Evolutionary conservation across 2,329 filamentous ascomycete genomes (phyloP), one percentile per base, ranked within the genome.

Genomic region (Fusarium sp.): DNA sequence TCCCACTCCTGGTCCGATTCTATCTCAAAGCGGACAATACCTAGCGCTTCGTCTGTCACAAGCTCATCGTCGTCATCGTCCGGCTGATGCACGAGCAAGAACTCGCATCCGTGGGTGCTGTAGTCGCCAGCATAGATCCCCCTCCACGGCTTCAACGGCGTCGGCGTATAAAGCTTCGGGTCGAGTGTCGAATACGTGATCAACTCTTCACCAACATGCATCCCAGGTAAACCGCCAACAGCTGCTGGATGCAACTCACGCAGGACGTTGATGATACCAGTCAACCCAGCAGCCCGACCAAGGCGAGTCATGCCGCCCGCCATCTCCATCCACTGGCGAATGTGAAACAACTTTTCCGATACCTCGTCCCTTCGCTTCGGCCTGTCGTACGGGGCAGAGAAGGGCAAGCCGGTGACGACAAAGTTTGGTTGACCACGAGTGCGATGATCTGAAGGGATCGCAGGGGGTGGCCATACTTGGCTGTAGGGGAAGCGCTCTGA

Each of bases 111-210:
- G 77, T 98, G 95, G 0, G 90, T 91, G 29, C 91, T 93, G 79
- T 98, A 98, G 80, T 98, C 95, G 1, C 95, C 95, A 18, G 95
- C 93, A 93, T 94, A 98, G 33, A 99, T 94, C 0, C 96, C 96
- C 72, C 95, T 91, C 86, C 92, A 98, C 0, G 95, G 95, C 80
- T 95, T 96, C 64, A 91, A 87, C 11, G 85, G 81, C 0, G 95
- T 97, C 0, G 96, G 95, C 0, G 91, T 97, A 80, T 97, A 98
- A n/a, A 93, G 83, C 4, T 84, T 85, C 4, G 91, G 89, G 50
- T 95, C 91, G 2, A 98, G 85, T 0, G 95, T 97, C 9, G 90
- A 86, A 71, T 89, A 92, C 0, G 93, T 94, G 77, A 91, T 82
- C 45, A 91, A 77, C 65, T 88, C 85, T 75, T 91, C 88, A 31